Conservation (phyloP, 371 early-diverging fungal genomes). For the Mortierella sp. region DNA sequence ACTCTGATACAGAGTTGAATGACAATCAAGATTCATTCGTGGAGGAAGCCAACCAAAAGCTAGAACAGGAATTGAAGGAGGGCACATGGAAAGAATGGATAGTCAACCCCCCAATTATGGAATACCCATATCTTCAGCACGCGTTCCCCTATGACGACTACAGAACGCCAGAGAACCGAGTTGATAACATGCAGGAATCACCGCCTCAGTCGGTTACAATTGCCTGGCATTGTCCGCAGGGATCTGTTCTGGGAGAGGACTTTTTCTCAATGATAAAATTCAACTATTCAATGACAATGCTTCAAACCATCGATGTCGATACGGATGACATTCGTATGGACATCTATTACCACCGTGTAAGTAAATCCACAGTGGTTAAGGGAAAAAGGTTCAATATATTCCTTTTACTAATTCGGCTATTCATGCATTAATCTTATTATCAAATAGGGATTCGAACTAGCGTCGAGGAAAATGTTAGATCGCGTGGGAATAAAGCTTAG, state of each 20-base stretch:
- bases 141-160: constrained; percentile 30
- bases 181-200: not conserved
- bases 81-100: not conserved
- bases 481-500: constrained; percentile 8
- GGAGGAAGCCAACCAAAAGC: not conserved
- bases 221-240: constrained; percentile 32
- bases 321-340: constrained; percentile 20
- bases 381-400: not conserved
- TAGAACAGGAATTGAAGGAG: not conserved
- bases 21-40: not conserved
- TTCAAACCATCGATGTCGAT: constrained; percentile 11
- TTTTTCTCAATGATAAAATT: constrained; percentile 29
- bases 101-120: constrained; percentile 16
- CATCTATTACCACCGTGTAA: constrained; percentile 34
- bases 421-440: not conserved
- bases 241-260: constrained; percentile 10
- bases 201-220: not conserved
- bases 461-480: constrained; percentile 23
- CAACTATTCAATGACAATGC: constrained; percentile 10
- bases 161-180: not conserved
- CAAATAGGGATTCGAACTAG: constrained; percentile 32
- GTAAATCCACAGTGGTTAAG: not conserved
- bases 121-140: constrained; percentile 30
- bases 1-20: not conserved
- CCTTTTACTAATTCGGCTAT: no score